These are phyloP conservation scores for Podospora sp. DNA, from an alignment of 495 filamentous ascomycete species.

Conservation along the genomic window DNA sequence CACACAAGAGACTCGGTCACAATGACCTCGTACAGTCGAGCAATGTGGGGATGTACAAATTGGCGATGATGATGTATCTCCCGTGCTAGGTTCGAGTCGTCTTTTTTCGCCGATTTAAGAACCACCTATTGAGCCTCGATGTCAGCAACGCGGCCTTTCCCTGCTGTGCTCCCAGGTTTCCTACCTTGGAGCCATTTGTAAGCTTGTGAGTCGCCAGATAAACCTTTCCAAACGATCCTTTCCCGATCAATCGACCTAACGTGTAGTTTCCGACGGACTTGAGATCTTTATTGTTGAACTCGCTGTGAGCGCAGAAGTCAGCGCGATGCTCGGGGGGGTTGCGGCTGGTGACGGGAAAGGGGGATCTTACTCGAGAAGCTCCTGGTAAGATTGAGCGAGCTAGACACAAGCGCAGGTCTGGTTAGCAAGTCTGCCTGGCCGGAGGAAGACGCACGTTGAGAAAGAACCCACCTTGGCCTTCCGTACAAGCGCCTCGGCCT, in stretches of 20 bases:
- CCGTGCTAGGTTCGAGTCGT: conserved; percentile 90
- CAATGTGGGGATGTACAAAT: conserved; percentile 97
- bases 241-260: conserved; percentile 88
- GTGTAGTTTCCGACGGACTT: conserved; percentile 92
- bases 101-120: conserved; percentile 95
- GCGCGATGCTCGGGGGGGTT: conserved; percentile 23
- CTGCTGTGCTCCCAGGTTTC: conserved; percentile 23
- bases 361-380: conserved; percentile 80
- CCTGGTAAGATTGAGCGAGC: conserved; percentile 96
- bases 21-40: conserved; percentile 94
- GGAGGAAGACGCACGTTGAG: conserved; percentile 13
- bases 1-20: conserved; percentile 94
- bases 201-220: conserved; percentile 96
- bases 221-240: conserved; percentile 97
- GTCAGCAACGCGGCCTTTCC: conserved; percentile 1
- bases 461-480: conserved; percentile 77
- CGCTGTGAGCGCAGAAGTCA: conserved; percentile 54
- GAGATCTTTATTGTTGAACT: conserved; percentile 92
- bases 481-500: conserved; percentile 87
- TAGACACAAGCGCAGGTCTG: conserved; percentile 36
- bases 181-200: conserved; percentile 96
- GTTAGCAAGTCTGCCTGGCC: conserved; percentile 32
- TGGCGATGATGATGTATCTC: conserved; percentile 99
- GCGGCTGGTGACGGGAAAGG: neutral
- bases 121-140: conserved; percentile 66